Base-by-base conservation (phyloP, 176 grass and related monocot species). In the Cenchrus americanus region DNA sequence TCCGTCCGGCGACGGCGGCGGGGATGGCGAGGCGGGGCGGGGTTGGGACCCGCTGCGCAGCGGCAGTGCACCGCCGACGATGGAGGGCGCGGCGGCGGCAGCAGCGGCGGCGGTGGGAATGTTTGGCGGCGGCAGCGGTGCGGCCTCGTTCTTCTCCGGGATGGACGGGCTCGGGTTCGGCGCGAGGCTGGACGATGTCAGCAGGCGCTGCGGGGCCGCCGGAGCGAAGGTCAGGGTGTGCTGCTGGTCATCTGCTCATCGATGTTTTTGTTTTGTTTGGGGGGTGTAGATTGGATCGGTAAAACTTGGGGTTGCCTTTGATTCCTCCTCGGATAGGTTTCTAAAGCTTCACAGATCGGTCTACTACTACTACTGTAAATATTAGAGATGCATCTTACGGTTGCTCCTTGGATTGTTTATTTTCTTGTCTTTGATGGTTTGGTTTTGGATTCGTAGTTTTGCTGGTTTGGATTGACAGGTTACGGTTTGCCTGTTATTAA, bases 41-140 rank as follows among this genome's bases (percentile, higher is more conserved):
- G 82, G 50, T 0, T 89, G 87, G 87, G 82, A 89, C 87, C 87
- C 81, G 30, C 60, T 84, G 76, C 92, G 92, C 24, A 92, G 87
- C 15, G 94, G 90, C 7, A 97, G 94, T 64, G 92, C 94, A 4
- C 95, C 92, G 8, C 95, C 95, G 10, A 97, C 95, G 11, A 88
- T 97, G 49, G 90, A 95, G 57, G 95, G 87, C 48, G 89, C 81
- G 2, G 83, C 61, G 84, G 90, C 8, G 83, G 79, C 43, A 49
- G 69, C 19, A 19, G 10, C 51, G 34, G 60, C 5, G 37, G 83
- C n/a, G 82, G 80, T 76, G 26, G 76, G 57, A 59, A 67, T 69
- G 17, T 53, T 81, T 2, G 82, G 62, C 37, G 89, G 66, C 10
- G 80, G 71, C 66, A 62, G 52, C 57, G 12, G 73, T 14, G 18